phyloP scores from a whole-genome alignment of 768 basidiomycete species.

The Tylopilus cervinicoccineus region DNA sequence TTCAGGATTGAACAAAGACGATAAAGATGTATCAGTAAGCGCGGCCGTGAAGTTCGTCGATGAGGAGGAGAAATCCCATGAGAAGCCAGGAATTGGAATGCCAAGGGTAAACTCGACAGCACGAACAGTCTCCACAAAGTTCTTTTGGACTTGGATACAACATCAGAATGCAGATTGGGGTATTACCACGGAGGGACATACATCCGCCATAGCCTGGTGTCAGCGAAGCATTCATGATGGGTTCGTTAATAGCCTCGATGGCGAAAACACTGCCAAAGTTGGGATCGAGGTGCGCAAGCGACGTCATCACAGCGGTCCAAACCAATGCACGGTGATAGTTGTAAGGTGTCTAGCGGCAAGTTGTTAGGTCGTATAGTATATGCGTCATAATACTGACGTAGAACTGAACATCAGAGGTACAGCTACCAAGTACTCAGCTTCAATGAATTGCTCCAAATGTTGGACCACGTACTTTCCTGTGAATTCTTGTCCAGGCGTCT shows the following conservation, averaged over 20 bases:
- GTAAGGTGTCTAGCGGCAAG: slow-evolving; percentile 42
- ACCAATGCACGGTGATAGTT: slow-evolving; percentile 76
- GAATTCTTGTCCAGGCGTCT: slow-evolving; percentile 57
- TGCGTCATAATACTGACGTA: slow-evolving; percentile 46
- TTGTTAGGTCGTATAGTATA: slow-evolving; percentile 1
- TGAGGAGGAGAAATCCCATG: slow-evolving; percentile 12
- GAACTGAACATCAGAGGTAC: slow-evolving; percentile 66
- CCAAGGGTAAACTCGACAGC: slow-evolving; percentile 61
- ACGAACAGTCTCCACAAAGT: slow-evolving; percentile 67
- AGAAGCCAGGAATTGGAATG: slow-evolving; percentile 34
- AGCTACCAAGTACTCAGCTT: slow-evolving; percentile 37
- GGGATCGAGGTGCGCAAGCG: slow-evolving; percentile 65
- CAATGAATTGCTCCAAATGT: background rate
- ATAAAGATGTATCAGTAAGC: slow-evolving; percentile 17
- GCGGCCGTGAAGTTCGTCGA: slow-evolving; percentile 36
- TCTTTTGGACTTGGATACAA: slow-evolving; percentile 50
- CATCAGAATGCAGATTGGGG: background rate
- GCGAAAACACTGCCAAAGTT: slow-evolving; percentile 61
- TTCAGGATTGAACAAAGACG: slow-evolving; percentile 24
- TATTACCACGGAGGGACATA: slow-evolving; percentile 30
- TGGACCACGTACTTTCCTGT: slow-evolving; percentile 51
- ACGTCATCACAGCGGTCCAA: slow-evolving; percentile 82
- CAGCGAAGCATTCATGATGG: slow-evolving; percentile 61
- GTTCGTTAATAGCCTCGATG: slow-evolving; percentile 77
- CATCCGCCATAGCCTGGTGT: slow-evolving; percentile 73